phyloP scores from a whole-genome alignment of 768 basidiomycete genomes.

The Lanmaoa pseudosensibilis region DNA sequence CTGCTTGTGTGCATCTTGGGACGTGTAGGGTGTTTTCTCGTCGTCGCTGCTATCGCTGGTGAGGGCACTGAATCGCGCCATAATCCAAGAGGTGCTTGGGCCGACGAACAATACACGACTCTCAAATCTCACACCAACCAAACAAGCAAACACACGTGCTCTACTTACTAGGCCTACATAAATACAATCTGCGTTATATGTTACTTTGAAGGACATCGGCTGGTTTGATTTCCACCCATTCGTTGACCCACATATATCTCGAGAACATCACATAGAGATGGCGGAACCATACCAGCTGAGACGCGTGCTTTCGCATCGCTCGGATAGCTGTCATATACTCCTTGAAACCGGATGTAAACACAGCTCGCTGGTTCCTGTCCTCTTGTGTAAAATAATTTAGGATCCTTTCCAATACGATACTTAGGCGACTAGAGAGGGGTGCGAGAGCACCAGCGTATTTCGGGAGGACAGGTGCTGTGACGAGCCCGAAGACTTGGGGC shows the following conservation, averaged over 20 bases:
- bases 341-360: conserved; percentile 56
- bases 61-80: conserved; percentile 72
- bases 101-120: conserved; percentile 21
- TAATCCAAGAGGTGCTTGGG: conserved; percentile 28
- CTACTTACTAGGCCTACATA: neutral
- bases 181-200: neutral
- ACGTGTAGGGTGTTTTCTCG: conserved; percentile 40
- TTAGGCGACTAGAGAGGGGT: conserved; percentile 49
- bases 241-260: conserved; percentile 92
- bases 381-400: conserved; percentile 5
- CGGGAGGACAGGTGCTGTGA: conserved; percentile 50
- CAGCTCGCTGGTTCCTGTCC: conserved; percentile 11
- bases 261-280: conserved; percentile 81
- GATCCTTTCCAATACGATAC: conserved; percentile 26
- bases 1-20: conserved; percentile 23
- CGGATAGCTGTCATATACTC: conserved; percentile 56
- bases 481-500: conserved; percentile 55
- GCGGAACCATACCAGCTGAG: conserved; percentile 88
- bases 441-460: conserved; percentile 68
- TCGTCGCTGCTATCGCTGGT: conserved; percentile 57
- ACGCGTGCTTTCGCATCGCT: conserved; percentile 72
- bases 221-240: conserved; percentile 57
- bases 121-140: conserved; percentile 22
- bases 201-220: neutral
- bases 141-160: conserved; percentile 28